phyloP scores from a whole-genome alignment of 140 eudicot genomes.

The Flaveria floridana region DNA sequence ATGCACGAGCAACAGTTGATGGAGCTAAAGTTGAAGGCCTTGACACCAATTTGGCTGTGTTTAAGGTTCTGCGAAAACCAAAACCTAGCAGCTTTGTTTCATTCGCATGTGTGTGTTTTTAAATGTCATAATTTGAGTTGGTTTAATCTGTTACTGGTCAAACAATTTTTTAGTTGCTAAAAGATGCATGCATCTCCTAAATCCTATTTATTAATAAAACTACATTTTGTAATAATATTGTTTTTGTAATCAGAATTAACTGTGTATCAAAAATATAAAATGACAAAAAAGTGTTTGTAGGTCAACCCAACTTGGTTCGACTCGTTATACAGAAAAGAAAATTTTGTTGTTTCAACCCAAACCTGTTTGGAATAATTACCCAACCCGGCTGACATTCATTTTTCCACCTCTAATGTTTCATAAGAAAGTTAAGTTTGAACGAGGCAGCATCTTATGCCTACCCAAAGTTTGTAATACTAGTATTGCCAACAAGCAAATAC shows the following conservation, averaged over 20 bases:
- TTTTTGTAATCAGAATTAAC: background rate
- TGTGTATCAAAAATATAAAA: background rate
- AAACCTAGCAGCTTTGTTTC: background rate
- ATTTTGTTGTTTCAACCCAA: background rate
- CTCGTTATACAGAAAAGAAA: background rate
- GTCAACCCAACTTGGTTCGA: background rate
- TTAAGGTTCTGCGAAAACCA: conserved; percentile 51
- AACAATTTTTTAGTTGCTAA: background rate
- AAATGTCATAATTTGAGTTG: background rate
- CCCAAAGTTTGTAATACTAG: background rate
- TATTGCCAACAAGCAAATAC: background rate
- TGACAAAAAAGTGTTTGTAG: background rate
- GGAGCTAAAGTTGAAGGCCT: conserved; percentile 96
- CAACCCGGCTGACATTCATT: background rate
- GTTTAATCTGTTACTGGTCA: background rate
- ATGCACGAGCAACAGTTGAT: conserved; percentile 88
- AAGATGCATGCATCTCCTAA: background rate
- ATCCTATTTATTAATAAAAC: background rate
- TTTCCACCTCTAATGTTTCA: background rate
- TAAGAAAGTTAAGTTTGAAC: background rate
- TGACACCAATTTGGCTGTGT: conserved; percentile 87
- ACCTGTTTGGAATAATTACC: background rate
- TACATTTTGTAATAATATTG: background rate
- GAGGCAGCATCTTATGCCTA: conserved; percentile 3
- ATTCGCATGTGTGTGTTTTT: background rate